Evolutionary conservation across 257 asterid species (phyloP), one percentile per base, ranked within the genome.

Genomic region (Henckelia pumila): DNA sequence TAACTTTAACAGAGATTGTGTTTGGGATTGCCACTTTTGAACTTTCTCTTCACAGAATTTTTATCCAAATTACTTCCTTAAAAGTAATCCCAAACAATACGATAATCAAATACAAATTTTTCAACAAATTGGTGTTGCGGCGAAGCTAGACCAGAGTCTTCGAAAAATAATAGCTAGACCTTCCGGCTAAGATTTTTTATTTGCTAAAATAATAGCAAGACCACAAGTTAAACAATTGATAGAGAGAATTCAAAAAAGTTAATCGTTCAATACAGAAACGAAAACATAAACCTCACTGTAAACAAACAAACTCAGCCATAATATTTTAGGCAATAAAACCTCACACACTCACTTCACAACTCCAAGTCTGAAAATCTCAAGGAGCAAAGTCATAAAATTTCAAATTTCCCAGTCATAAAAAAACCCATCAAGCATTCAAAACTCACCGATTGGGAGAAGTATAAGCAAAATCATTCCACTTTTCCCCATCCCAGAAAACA

Each of bases 401-500:
- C 1, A 49, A 66, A 16, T 4, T 14, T 40, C 52, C 5, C 37
- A 24, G 1, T n/a, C n/a, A n/a, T 1, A 30, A 1, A 7, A 20
- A 4, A 20, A 33, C 14, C 8, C 6, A 32, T 32, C 40, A 32
- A 32, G 56, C 1, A 28, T 19, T 20, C 5, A 5, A 17, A 29
- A 62, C 79, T 81, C 57, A 93, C 99, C 96, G 75, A 77, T 93
- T 90, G 35, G 97, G 70, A 2, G 99, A 93, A 50, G 99, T 90
- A 83, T 86, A 82, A 59, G 97, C 95, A 68, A 93, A 90, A 78
- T 90, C 96, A 56, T 53, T 79, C 94, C 93, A 88, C 22, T 81
- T 84, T 1, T 76, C 56, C 6, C 97, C 99, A 67, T 93, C 82
- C 99, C 99, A 93, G 79, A 88, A 82, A 56, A 93, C 8, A 68